Evolutionary conservation across 306 rosid species (phyloP), one percentile per base, ranked within the genome.

Genomic region (Argentina anserina): DNA sequence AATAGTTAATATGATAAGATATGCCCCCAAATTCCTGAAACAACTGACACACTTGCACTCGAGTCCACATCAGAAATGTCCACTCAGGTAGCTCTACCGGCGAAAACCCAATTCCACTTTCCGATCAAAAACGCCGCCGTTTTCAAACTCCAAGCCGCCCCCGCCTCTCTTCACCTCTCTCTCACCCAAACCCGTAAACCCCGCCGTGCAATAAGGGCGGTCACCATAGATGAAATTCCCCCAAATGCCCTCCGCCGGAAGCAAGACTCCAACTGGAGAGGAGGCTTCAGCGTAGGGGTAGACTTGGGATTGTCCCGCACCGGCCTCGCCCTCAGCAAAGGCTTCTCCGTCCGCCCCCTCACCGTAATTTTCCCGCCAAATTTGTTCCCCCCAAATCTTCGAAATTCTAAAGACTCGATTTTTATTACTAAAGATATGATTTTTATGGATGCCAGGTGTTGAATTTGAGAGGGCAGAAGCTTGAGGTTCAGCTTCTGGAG

Each of bases 261-360:
- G 66, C 75, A 52, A 10, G 91, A 91, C 39, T 78, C 92, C 1
- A 78, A 80, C 7, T 94, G 97, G 97, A 83, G 88, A 76, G 95
- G 95, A 52, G 97, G 98, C 2, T 94, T 94, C 81, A 91, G 96
- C 41, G 83, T 94, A 20, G 98, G 98, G 33, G 75, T 94, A 0
- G 98, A 94, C 76, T 76, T 94, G 80, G 98, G 98, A 39, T 58
- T 86, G 85, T 80, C 89, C 18, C 96, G 98, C 33, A 89, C 92
- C 50, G 97, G 98, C 60, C 75, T 94, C 53, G 97, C 97, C 14
- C 79, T 94, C 42, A 94, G 97, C 72, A 94, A 89, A 87, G 98
- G 98, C 74, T 94, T 79, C 87, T 7, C 82, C 40, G 33, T 88
- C 46, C 94, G 95, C 50, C 98, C 97, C 45, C 85, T 94, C 61